Conservation (phyloP, 768 basidiomycete species). For the Clitopilus hobsonii region DNA sequence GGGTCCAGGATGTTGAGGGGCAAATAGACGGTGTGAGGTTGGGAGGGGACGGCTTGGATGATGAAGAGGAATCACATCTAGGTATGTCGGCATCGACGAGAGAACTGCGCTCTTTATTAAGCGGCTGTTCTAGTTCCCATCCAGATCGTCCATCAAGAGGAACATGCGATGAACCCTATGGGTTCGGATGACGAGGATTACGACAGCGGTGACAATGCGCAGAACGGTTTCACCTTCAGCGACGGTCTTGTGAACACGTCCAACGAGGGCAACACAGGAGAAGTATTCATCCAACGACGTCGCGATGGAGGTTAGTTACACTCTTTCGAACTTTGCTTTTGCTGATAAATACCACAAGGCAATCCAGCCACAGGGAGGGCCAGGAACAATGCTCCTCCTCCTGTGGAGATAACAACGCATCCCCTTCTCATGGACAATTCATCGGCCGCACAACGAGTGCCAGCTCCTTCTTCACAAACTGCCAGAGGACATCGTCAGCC, state of each 20-base stretch:
- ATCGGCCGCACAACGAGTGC: constrained; percentile 35
- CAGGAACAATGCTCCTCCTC: constrained; percentile 43
- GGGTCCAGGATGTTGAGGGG: constrained; percentile 47
- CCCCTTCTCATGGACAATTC: constrained; percentile 74
- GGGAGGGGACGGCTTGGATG: constrained; percentile 47
- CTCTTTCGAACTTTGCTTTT: not conserved
- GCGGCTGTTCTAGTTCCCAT: constrained; percentile 32
- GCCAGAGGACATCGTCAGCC: constrained; percentile 46
- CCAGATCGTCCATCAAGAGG: constrained; percentile 58
- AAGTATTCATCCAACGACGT: constrained; percentile 52
- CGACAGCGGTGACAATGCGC: constrained; percentile 33
- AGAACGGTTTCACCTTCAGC: constrained; percentile 52
- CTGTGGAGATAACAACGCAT: constrained; percentile 73
- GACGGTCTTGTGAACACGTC: constrained; percentile 46
- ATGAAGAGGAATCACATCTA: constrained; percentile 53
- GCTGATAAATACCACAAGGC: constrained; percentile 32
- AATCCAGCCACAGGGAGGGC: constrained; percentile 62
- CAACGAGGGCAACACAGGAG: constrained; percentile 34
- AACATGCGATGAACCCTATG: constrained; percentile 57
- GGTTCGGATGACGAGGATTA: constrained; percentile 67
- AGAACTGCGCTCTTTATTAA: not conserved
- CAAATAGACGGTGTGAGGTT: constrained; percentile 40
- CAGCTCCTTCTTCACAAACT: constrained; percentile 32
- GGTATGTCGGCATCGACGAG: constrained; percentile 27
- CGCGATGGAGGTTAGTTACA: constrained; percentile 42